Evolutionary conservation across 1,284 basidiomycete species (phyloP).

Genomic region (Singerocomus inundabilis): DNA sequence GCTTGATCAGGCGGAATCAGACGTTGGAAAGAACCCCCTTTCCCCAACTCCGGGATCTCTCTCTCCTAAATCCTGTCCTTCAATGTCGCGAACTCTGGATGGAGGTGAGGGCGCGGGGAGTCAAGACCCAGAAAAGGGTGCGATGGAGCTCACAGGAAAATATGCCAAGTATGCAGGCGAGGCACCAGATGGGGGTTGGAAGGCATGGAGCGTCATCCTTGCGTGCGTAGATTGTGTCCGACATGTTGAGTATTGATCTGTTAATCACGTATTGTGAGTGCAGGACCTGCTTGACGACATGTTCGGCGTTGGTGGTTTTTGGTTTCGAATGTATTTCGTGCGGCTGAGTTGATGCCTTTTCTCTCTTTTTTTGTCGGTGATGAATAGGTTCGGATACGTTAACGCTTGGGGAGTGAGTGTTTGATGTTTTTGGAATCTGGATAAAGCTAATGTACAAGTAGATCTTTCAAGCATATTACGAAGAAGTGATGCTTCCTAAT

Average conservation of each 20-base stretch:
- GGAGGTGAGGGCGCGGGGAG: not conserved
- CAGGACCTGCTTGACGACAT: conserved; percentile 23
- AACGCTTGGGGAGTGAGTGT: conserved; percentile 32
- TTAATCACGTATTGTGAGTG: not conserved
- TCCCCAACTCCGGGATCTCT: not conserved
- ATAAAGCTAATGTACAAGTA: conserved; percentile 2
- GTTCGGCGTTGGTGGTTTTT: conserved; percentile 11
- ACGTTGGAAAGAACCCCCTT: not conserved
- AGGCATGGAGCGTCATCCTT: conserved; percentile 51
- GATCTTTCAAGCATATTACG: conserved; percentile 39
- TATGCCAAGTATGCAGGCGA: conserved; percentile 26
- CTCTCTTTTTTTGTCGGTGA: not conserved
- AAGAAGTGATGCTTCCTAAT: conserved; percentile 29
- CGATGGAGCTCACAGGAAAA: not conserved
- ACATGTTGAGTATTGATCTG: conserved; percentile 6
- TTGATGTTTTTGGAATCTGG: not conserved
- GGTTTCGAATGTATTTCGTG: not conserved
- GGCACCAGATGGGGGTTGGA: conserved; percentile 49
- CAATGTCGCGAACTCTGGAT: conserved; percentile 8
- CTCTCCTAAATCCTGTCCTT: not conserved
- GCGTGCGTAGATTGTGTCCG: conserved; percentile 34
- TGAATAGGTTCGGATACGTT: conserved; percentile 27
- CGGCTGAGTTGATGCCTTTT: not conserved
- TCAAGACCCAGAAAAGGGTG: conserved; percentile 16
- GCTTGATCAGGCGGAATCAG: not conserved